Base-by-base conservation (phyloP, 257 asterid species). In the Nyctanthes arbortristis region DNA sequence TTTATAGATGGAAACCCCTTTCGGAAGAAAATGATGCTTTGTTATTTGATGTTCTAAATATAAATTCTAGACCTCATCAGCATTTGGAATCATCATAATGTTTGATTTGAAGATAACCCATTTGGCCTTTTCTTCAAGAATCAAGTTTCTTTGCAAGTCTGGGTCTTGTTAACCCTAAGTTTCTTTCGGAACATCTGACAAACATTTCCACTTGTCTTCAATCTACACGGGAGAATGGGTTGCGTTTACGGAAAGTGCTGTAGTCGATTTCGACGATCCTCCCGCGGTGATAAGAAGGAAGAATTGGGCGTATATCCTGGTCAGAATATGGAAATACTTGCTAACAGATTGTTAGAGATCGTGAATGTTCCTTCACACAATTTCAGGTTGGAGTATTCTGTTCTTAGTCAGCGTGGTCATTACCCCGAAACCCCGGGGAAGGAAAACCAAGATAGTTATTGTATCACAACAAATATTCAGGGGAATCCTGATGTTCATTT, bases 221-320 rank as follows among this genome's bases (percentile, higher is more conserved):
- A 61, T 33, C 49, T 62, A 78, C 62, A 36, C 49, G 35, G 72
- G 61, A 78, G 63, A 68, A 93, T 93, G 99, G 99, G 97, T 24
- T 93, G 99, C 66, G 71, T 91, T 72, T 90, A 87, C 59, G 92
- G 86, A 11, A 93, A 93, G 80, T 93, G 99, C 61, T 91, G 99
- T 77, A 80, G 90, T 40, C 82, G 62, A 67, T 71, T 43, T 54
- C 74, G 88, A n/a, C 34, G 31, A 69, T 73, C 86, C 24, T 68
- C 72, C 3, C 75, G 78, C 39, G 72, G 79, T 61, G 81, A 75
- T 52, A 68, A 73, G 12, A 70, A 35, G 56, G 82, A 73, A 67
- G 72, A 73, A 31, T 70, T 70, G 69, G 77, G 76, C 35, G 28
- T 36, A 45, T 52, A 37, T 11, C 58, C 72, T 69, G 82, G 79